These are phyloP conservation scores for Paramyrothecium sp. DNA, from an alignment of 2,329 filamentous ascomycete species.

Conservation along the genomic window DNA sequence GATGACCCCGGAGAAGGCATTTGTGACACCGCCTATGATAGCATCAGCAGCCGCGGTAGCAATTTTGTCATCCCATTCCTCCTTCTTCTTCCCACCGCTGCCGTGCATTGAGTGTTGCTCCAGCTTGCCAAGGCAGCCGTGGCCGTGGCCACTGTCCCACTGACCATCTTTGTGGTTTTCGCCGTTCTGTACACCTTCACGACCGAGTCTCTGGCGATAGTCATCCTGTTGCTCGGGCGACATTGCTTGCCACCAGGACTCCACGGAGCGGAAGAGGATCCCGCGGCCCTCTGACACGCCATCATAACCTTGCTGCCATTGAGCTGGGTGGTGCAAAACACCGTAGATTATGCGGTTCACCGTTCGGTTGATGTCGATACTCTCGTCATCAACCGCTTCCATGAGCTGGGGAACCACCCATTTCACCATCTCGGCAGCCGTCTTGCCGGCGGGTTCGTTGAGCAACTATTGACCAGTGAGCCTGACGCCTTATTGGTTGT, in stretches of 20 bases:
- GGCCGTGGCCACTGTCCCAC: conserved; percentile 78
- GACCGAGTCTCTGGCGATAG: conserved; percentile 72
- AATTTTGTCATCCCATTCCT: conserved; percentile 55
- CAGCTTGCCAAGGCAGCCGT: conserved; percentile 78
- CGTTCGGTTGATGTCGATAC: conserved; percentile 65
- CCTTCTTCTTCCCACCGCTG: conserved; percentile 24
- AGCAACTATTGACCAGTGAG: conserved; percentile 49
- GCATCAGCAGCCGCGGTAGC: conserved; percentile 55
- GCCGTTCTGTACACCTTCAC: conserved; percentile 72
- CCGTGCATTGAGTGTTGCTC: conserved; percentile 69
- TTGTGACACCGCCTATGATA: conserved; percentile 57
- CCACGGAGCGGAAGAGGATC: conserved; percentile 78
- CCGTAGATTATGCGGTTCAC: conserved; percentile 77
- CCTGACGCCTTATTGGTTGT: background rate
- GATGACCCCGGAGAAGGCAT: conserved; percentile 47
- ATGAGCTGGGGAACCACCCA: conserved; percentile 92
- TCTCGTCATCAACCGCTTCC: conserved; percentile 79
- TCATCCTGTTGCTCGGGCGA: conserved; percentile 60
- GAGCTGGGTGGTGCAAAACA: conserved; percentile 85
- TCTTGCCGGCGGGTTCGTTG: conserved; percentile 83
- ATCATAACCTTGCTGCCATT: conserved; percentile 67
- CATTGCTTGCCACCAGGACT: conserved; percentile 79
- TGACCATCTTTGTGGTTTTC: conserved; percentile 87
- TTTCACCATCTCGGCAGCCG: conserved; percentile 73
- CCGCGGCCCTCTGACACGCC: conserved; percentile 69